Evolutionary conservation across 1,284 basidiomycete species (phyloP), one percentile per base, ranked within the genome.

Genomic region (Apiotrichum veenhuisii): DNA sequence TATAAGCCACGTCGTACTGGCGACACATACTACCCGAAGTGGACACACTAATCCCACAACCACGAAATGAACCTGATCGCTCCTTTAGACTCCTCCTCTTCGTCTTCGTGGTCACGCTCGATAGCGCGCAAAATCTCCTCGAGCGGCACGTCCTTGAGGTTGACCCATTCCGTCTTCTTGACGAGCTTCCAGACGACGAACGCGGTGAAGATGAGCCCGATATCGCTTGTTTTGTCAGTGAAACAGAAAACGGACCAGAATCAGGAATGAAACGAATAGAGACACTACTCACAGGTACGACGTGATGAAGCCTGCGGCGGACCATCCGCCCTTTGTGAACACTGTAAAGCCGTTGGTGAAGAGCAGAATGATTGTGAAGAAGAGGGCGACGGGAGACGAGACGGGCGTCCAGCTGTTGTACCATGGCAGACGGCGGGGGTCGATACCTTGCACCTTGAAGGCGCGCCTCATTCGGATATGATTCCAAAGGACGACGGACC

Each of bases 401-500:
- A 61, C 50, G 58, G 59, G 65, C 5, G 65, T 67, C 65, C 65
- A 67, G 42, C 42, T 50, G 57, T 65, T 63, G 38, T 59, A 52
- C 65, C 65, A 67, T 3, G 65, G 65, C 42, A 67, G 43, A 14
- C 48, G 45, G n/a, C 34, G 43, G 15, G 57, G 50, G 15, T 44
- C 30, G 40, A 66, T 55, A 12, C 57, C 57, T 23, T 64, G 63
- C 34, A 54, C 53, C 15, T 40, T 27, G 47, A 66, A 38, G 1
- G 63, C 61, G 3, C 22, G 30, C 33, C 54, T 42, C 34, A 66
- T 41, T 2, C 65, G 50, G 9, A 66, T 20, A 42, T 66, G 65
- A 54, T 63, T 64, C 37, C 54, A 11, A 22, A 66, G 52, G 30
- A 69, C 46, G 8, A 57, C 64, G 17, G 61, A 59, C 69, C 67